Evolutionary conservation across 192 early-diverging fungal genomes (phyloP), one percentile per base, ranked within the genome.

Genomic region (Coemansia sp.): DNA sequence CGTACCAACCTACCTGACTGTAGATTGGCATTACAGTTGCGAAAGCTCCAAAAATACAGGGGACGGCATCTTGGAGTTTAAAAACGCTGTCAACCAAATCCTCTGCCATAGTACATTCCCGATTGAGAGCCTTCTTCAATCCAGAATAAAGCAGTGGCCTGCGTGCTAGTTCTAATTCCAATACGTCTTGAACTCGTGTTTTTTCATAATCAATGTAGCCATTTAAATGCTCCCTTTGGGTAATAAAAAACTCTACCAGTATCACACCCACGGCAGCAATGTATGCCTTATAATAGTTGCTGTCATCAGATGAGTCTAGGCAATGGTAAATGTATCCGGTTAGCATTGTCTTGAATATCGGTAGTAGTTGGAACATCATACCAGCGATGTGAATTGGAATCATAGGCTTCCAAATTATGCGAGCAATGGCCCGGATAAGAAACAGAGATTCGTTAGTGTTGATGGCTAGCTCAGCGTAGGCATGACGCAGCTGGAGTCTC

Each of bases 361-460:
- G 29, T 1, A 64, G 27, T 3, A 43, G 37, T 35, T 68, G 56
- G 2, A 66, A 16, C 12, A 74, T 0, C n/a, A 59, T 55, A 3
- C 49, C 32, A 3, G 69, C n/a, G 1, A 71, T 35, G 13, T 61
- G 67, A 4, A 80, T 29, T 3, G 77, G 77, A 2, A 80, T 47
- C 56, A 74, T 32, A 11, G 77, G 77, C 29, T 69, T 61, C 77
- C 77, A 80, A 0, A 71, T 37, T 65, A 80, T 74, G 7, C 72
- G 71, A 0, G 38, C 10, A 34, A 80, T 62, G 8, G 72, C 77
- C 6, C 69, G 72, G 20, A 74, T 37, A 43, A 80, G 52, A 30
- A 80, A 80, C 29, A 80, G 18, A 5, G 71, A 35, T 56, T 80
- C 69, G 3, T 64, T 39, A 13, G 61, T 18, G 18, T 80, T 56